Conservation (phyloP, 805 yeast species). For the Vanderwaltozyma tropicalis region DNA sequence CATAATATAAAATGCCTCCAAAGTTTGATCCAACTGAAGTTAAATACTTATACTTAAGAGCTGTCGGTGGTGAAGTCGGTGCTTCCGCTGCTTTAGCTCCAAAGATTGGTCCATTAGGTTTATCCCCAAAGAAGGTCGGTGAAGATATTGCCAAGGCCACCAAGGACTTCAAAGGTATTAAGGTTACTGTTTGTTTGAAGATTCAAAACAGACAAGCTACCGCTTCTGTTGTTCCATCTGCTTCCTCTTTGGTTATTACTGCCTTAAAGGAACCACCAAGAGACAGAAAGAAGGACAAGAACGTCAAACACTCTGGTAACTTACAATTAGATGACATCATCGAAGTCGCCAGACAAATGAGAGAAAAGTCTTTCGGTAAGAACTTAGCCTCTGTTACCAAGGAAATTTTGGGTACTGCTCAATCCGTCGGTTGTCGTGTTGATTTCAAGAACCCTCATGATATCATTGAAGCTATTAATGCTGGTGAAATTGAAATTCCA, state of each 20-base stretch:
- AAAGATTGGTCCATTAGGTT: constrained; percentile 99
- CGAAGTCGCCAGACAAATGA: constrained; percentile 97
- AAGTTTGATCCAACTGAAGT: constrained; percentile 98
- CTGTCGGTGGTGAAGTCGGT: constrained; percentile 99
- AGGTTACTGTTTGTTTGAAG: constrained; percentile 96
- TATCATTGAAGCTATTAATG: constrained; percentile 95
- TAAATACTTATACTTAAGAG: constrained; percentile 96
- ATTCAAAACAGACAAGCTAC: constrained; percentile 99
- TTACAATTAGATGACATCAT: constrained; percentile 91
- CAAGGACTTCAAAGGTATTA: constrained; percentile 96
- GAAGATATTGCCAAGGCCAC: constrained; percentile 99
- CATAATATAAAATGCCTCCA: constrained; percentile 67
- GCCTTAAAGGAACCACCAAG: constrained; percentile 99
- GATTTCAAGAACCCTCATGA: constrained; percentile 99
- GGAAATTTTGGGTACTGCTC: constrained; percentile 99
- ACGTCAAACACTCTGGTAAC: constrained; percentile 99
- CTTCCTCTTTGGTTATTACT: constrained; percentile 96
- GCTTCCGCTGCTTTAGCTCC: constrained; percentile 99
- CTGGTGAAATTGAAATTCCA: constrained; percentile 84
- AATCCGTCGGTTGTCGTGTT: constrained; percentile 98
- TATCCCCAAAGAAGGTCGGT: constrained; percentile 99
- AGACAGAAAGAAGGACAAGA: constrained; percentile 99
- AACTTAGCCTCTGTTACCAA: constrained; percentile 91
- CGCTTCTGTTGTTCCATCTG: constrained; percentile 98
- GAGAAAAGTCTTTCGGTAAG: constrained; percentile 96